Percentiles rank a stretch among this genome's conserved stretches.
phyloP scores from a whole-genome alignment of 148 eudicot species.

The Fagopyrum esculentum region DNA sequence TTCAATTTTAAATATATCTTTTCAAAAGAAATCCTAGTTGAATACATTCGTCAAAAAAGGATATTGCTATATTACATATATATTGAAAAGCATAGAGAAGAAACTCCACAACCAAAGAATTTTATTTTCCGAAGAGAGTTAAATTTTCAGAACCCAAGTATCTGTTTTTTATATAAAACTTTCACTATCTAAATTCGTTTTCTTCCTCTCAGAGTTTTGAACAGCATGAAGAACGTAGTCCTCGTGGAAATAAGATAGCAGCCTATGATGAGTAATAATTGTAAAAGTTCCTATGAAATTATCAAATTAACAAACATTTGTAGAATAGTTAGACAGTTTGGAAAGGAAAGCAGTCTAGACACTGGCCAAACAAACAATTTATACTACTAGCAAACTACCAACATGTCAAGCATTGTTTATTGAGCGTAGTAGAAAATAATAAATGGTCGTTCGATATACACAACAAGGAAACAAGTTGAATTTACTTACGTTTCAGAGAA shows the following conservation, averaged over 20 bases:
- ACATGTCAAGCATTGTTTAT: neutral
- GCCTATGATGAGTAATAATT: too few relatives aligned
- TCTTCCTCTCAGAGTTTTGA: neutral
- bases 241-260: neutral
- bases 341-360: too few relatives aligned
- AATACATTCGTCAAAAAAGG: neutral
- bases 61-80: neutral
- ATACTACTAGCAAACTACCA: neutral
- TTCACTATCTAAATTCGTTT: too few relatives aligned
- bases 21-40: neutral
- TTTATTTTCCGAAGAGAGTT: neutral
- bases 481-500: constrained; percentile 75
- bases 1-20: neutral
- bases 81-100: neutral
- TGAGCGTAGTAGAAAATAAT: neutral
- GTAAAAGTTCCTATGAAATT: too few relatives aligned
- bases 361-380: neutral
- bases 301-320: too few relatives aligned
- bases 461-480: neutral
- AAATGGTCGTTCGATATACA: neutral
- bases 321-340: too few relatives aligned
- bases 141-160: neutral
- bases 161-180: too few relatives aligned
- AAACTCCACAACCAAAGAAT: neutral
- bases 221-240: neutral